phyloP scores from a whole-genome alignment of 1,139 yeast genomes.

The Debaryomyces coudertii region DNA sequence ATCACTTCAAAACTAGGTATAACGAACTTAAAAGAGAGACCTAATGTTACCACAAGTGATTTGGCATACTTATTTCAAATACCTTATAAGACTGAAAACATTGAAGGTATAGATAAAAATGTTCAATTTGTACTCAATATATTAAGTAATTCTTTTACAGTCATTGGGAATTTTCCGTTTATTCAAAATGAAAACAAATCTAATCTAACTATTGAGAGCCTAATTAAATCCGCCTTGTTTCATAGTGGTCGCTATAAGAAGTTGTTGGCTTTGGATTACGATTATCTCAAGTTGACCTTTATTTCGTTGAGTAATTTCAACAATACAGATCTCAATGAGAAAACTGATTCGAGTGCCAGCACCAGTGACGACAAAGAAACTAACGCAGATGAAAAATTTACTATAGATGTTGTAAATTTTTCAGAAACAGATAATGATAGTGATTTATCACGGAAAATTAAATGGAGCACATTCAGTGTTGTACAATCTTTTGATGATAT shows the following conservation, averaged over 20 bases:
- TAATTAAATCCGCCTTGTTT: conserved; percentile 29
- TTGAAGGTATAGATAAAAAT: conserved; percentile 11
- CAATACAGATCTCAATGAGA: background rate
- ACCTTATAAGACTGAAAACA: conserved; percentile 15
- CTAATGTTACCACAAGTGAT: conserved; percentile 24
- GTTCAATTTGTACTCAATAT: conserved; percentile 18
- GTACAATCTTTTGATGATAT: conserved; percentile 28
- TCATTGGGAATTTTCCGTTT: conserved; percentile 38
- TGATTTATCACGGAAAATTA: conserved; percentile 19
- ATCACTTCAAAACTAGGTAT: conserved; percentile 27
- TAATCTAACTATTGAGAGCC: conserved; percentile 25
- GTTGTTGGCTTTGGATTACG: conserved; percentile 24
- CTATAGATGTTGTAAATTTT: conserved; percentile 9
- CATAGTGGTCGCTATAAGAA: conserved; percentile 30
- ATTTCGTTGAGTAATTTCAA: conserved; percentile 21
- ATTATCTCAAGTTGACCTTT: conserved; percentile 31
- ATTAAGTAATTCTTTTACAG: conserved; percentile 29
- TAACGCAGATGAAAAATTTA: conserved; percentile 2
- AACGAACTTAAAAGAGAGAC: conserved; percentile 22
- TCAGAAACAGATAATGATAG: conserved; percentile 18
- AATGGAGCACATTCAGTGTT: conserved; percentile 27
- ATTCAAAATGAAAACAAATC: conserved; percentile 19
- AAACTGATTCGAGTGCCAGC: background rate
- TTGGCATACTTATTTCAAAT: conserved; percentile 27
- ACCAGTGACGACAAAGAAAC: background rate